A percentile compares a stretch with the other conserved stretches of the same genome.
phyloP scores from a whole-genome alignment of 768 basidiomycete genomes.

The Podaxis carcinomalis region DNA sequence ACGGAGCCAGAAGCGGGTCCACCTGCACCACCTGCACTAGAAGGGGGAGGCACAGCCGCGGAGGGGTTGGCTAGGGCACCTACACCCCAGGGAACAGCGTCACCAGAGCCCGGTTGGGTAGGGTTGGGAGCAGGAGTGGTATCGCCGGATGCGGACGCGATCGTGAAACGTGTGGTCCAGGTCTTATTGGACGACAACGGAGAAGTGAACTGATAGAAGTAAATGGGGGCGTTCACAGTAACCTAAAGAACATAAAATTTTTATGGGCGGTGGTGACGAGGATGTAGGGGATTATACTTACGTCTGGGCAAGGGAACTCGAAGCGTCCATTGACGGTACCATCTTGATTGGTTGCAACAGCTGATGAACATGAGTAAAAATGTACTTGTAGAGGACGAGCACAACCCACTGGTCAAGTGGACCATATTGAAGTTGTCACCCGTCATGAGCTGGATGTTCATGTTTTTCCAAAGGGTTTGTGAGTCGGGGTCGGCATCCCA shows the following conservation, averaged over 20 bases:
- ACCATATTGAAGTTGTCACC: conserved; percentile 70
- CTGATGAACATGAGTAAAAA: conserved; percentile 29
- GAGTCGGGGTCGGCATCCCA: conserved; percentile 55
- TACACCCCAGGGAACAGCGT: conserved; percentile 60
- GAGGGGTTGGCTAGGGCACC: conserved; percentile 51
- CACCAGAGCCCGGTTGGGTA: conserved; percentile 49
- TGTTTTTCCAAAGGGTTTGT: conserved; percentile 61
- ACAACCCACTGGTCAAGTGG: conserved; percentile 55
- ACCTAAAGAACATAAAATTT: conserved; percentile 38
- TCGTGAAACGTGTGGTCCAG: conserved; percentile 80
- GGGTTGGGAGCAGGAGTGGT: conserved; percentile 45
- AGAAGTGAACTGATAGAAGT: conserved; percentile 76
- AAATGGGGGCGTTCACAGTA: conserved; percentile 58
- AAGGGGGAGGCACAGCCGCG: conserved; percentile 33
- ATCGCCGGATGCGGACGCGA: conserved; percentile 46
- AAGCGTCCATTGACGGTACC: conserved; percentile 53
- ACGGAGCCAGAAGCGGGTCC: conserved; percentile 5
- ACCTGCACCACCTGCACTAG: conserved; percentile 14
- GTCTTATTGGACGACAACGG: conserved; percentile 32
- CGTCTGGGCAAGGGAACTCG: conserved; percentile 63
- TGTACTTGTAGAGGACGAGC: neutral
- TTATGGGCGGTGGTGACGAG: neutral
- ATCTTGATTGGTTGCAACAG: conserved; percentile 56
- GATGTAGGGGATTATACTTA: conserved; percentile 24
- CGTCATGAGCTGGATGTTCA: conserved; percentile 78